Evolutionary conservation across 1,284 basidiomycete genomes (phyloP).

Genomic region (Tylopilus sp.): DNA sequence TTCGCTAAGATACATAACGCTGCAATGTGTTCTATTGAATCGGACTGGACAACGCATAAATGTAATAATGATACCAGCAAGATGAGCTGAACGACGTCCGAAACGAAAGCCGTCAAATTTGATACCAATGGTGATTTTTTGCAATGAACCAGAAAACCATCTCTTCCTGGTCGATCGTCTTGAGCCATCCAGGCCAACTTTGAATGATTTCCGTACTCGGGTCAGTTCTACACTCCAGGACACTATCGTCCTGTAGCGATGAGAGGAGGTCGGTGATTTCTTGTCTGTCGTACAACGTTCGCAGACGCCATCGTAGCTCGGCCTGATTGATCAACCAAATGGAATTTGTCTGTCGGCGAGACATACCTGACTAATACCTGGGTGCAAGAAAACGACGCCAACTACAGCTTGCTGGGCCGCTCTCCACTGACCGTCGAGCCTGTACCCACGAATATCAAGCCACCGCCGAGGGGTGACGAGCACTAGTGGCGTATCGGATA

Average conservation of each 20-base stretch:
- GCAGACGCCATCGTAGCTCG: constrained; percentile 64
- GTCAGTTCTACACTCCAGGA: constrained; percentile 38
- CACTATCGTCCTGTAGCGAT: constrained; percentile 50
- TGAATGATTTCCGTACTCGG: constrained; percentile 14
- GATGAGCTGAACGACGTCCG: neutral
- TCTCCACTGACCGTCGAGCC: constrained; percentile 63
- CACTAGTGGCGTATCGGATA: constrained; percentile 44
- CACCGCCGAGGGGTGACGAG: constrained; percentile 67
- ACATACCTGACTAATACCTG: constrained; percentile 71
- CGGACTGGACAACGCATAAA: neutral
- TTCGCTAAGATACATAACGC: too few relatives aligned
- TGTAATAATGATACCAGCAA: constrained; percentile 15
- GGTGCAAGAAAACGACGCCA: constrained; percentile 61
- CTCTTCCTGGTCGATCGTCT: constrained; percentile 47
- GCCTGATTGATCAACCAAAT: constrained; percentile 39
- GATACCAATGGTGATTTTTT: constrained; percentile 55
- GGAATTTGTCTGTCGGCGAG: neutral
- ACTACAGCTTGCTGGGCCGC: constrained; percentile 65
- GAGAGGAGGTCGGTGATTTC: constrained; percentile 66
- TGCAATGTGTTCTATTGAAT: too few relatives aligned
- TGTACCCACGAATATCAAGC: constrained; percentile 67
- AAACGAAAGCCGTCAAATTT: constrained; percentile 16
- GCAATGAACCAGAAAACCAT: constrained; percentile 44
- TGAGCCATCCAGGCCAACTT: constrained; percentile 25
- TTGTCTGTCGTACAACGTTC: constrained; percentile 67